phyloP scores from a whole-genome alignment of 805 yeast genomes.

The Vanderwaltozyma tropicalis region DNA sequence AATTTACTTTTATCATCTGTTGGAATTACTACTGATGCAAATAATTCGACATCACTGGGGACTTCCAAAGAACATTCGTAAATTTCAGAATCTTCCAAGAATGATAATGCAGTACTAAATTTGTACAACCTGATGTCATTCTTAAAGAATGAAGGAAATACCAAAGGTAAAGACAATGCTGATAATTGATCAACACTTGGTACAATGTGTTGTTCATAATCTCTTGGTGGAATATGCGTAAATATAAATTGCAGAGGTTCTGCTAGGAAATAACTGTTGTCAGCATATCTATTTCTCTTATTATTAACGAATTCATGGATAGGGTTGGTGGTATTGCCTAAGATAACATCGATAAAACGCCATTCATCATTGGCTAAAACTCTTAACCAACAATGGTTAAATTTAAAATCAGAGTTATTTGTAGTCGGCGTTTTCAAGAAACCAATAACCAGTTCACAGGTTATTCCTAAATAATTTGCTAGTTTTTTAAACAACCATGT shows the following conservation, averaged over 20 bases:
- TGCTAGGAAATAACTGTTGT: constrained; percentile 60
- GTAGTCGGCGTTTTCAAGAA: constrained; percentile 73
- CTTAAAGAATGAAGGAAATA: constrained; percentile 70
- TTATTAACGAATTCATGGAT: constrained; percentile 33
- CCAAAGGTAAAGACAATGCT: constrained; percentile 73
- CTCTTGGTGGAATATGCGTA: constrained; percentile 77
- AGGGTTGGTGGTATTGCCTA: constrained; percentile 52
- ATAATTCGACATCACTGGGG: constrained; percentile 61
- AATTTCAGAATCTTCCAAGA: constrained; percentile 63
- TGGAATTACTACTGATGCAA: constrained; percentile 44
- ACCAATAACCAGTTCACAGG: constrained; percentile 71
- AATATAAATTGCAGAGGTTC: constrained; percentile 67
- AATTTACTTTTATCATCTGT: constrained; percentile 28
- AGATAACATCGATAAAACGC: constrained; percentile 63
- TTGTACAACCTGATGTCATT: constrained; percentile 49
- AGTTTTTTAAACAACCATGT: constrained; percentile 68
- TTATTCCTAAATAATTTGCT: constrained; percentile 58
- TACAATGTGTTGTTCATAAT: constrained; percentile 71
- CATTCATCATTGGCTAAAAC: constrained; percentile 67
- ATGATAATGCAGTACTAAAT: constrained; percentile 68
- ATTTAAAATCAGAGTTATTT: constrained; percentile 32
- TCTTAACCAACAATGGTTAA: constrained; percentile 86
- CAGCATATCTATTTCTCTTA: constrained; percentile 23
- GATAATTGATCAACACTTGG: constrained; percentile 76
- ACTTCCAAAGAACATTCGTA: constrained; percentile 68